A percentile compares a stretch with the other conserved stretches of the same genome.
Evolutionary conservation across 2,329 filamentous ascomycete genomes (phyloP).

Genomic region (Gaeumannomyces tritici): DNA sequence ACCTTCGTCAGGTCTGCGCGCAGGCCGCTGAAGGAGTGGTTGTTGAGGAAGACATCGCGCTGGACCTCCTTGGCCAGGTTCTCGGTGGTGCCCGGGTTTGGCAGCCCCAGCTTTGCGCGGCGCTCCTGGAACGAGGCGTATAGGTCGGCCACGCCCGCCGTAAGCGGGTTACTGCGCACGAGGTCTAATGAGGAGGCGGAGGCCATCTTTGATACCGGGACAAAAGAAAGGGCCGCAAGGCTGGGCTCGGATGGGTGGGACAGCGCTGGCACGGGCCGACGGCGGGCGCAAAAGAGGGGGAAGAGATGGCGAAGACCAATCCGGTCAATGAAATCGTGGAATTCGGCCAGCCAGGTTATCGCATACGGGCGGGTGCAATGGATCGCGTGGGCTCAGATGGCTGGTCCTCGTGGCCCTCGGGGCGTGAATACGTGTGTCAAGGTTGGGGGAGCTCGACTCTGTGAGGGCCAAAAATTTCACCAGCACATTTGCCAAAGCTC

Average conservation of each 20-base stretch:
- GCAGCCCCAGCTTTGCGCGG: slow-evolving; percentile 77
- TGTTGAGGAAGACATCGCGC: slow-evolving; percentile 91
- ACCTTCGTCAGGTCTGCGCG: slow-evolving; percentile 94
- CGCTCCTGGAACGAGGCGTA: slow-evolving; percentile 75
- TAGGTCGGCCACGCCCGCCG: slow-evolving; percentile 61
- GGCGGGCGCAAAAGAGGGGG: not conserved
- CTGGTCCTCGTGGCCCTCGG: not conserved
- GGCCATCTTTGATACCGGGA: slow-evolving; percentile 34
- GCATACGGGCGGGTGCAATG: not conserved
- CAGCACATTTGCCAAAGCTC: not conserved
- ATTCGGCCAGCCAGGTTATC: not conserved
- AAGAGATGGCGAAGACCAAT: not conserved
- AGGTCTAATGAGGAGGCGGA: slow-evolving; percentile 25
- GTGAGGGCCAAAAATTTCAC: slow-evolving; percentile 1
- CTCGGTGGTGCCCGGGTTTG: slow-evolving; percentile 90
- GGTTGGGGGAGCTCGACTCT: not conserved
- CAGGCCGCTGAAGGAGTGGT: slow-evolving; percentile 93
- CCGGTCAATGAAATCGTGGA: not conserved
- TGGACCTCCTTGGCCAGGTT: slow-evolving; percentile 79
- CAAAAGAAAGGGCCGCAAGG: not conserved
- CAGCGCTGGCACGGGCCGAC: not conserved
- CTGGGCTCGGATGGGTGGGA: not conserved
- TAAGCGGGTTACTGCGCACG: slow-evolving; percentile 65
- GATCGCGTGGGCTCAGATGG: not conserved
- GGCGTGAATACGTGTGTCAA: not conserved